Evolutionary conservation across 805 yeast species (phyloP).

Genomic region (Yamadazyma philogaea): DNA sequence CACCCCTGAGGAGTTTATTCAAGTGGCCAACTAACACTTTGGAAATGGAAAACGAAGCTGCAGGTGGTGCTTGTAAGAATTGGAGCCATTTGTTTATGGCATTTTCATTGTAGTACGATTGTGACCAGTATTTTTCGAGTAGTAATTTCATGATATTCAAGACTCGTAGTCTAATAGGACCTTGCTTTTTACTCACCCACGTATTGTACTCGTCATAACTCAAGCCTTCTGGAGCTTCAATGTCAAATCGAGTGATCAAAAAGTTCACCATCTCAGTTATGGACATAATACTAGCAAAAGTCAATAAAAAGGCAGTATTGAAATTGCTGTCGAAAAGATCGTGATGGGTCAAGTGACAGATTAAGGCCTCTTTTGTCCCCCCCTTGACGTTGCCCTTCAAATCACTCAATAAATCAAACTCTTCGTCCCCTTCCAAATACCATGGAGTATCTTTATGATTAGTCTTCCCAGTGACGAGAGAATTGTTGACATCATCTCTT

Average conservation of each 20-base stretch:
- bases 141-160: slow-evolving; percentile 64
- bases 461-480: slow-evolving; percentile 26
- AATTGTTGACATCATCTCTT: slow-evolving; percentile 25
- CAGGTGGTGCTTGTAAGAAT: slow-evolving; percentile 21
- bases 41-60: slow-evolving; percentile 25
- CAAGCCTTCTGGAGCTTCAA: slow-evolving; percentile 83
- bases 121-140: slow-evolving; percentile 68
- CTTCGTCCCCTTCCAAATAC: slow-evolving; percentile 69
- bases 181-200: slow-evolving; percentile 72
- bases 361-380: slow-evolving; percentile 73
- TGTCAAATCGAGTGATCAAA: slow-evolving; percentile 61
- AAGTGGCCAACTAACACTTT: slow-evolving; percentile 26
- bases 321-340: slow-evolving; percentile 58
- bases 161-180: slow-evolving; percentile 64
- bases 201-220: slow-evolving; percentile 74
- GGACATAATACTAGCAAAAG: slow-evolving; percentile 72
- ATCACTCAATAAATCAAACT: slow-evolving; percentile 54
- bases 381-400: slow-evolving; percentile 74
- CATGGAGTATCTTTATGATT: slow-evolving; percentile 53
- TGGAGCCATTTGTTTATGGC: slow-evolving; percentile 33
- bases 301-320: slow-evolving; percentile 65
- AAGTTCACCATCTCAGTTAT: slow-evolving; percentile 58
- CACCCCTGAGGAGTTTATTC: slow-evolving; percentile 28
- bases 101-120: slow-evolving; percentile 50
- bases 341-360: slow-evolving; percentile 80